Conservation (phyloP, 805 yeast species). For the Candida bentonensis region DNA sequence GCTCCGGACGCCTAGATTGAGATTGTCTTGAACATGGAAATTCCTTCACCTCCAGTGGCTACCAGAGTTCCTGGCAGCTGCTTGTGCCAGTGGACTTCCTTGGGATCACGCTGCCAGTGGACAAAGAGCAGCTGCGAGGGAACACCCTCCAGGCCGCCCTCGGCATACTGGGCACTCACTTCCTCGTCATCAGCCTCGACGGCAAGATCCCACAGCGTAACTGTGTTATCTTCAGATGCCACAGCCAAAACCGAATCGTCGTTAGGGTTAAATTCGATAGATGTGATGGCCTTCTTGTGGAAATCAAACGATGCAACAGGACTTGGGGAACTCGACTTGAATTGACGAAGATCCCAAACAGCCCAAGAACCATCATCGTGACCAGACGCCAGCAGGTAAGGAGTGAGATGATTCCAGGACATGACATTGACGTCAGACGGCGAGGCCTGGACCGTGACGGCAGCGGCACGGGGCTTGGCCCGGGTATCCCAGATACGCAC, state of each 20-base stretch:
- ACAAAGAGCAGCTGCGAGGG: constrained; percentile 89
- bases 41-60: constrained; percentile 90
- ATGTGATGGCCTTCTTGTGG: constrained; percentile 87
- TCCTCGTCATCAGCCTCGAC: constrained; percentile 99
- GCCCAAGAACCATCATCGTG: constrained; percentile 98
- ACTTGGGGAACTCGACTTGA: constrained; percentile 47
- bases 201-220: constrained; percentile 93
- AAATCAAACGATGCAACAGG: constrained; percentile 94
- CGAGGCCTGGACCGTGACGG: constrained; percentile 71
- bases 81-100: constrained; percentile 95
- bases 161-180: constrained; percentile 77
- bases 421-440: constrained; percentile 81
- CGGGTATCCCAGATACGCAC: constrained; percentile 95
- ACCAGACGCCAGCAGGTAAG: constrained; percentile 83
- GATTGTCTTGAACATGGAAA: constrained; percentile 92
- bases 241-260: constrained; percentile 95
- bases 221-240: constrained; percentile 92
- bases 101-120: constrained; percentile 96
- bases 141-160: constrained; percentile 66
- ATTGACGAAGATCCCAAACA: constrained; percentile 90
- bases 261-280: constrained; percentile 85
- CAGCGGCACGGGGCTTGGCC: constrained; percentile 83
- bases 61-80: constrained; percentile 94
- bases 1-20: constrained; percentile 63
- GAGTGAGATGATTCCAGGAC: constrained; percentile 84